Percentiles rank a stretch among this genome's conserved stretches.
These are phyloP conservation scores for Nicotiana knightiana DNA, from an alignment of 257 asterid species.

Conservation along the genomic window DNA sequence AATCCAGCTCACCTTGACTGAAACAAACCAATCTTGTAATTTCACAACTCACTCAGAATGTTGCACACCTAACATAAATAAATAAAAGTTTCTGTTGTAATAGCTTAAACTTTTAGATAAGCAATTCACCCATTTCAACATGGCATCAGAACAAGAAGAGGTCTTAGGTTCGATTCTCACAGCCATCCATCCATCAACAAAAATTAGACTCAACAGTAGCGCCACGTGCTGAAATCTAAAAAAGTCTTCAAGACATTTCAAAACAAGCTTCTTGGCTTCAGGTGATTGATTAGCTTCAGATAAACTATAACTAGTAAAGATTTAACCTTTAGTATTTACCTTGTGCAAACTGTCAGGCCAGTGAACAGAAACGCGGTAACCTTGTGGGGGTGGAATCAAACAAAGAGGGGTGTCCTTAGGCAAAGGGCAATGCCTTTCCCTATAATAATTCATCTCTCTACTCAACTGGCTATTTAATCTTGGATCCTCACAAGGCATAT, in stretches of 20 bases:
- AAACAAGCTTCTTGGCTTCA: background rate
- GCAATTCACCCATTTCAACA: background rate
- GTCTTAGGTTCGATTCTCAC: background rate
- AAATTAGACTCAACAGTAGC: background rate
- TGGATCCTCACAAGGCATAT: slow-evolving; percentile 99
- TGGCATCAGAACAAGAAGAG: background rate
- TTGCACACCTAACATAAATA: background rate
- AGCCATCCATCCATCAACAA: background rate
- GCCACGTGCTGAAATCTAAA: background rate
- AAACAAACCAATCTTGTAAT: background rate
- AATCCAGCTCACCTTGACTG: background rate
- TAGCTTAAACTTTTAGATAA: background rate
- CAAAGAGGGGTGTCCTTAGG: slow-evolving; percentile 76
- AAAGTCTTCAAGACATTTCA: background rate
- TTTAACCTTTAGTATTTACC: slow-evolving; percentile 28
- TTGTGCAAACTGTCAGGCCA: slow-evolving; percentile 96
- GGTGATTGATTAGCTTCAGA: background rate
- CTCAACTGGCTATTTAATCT: slow-evolving; percentile 81
- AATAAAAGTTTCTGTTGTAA: background rate
- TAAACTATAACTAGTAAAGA: background rate
- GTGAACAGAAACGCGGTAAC: slow-evolving; percentile 70
- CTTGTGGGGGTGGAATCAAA: slow-evolving; percentile 86
- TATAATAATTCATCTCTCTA: slow-evolving; percentile 84
- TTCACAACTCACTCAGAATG: background rate
- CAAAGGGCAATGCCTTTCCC: slow-evolving; percentile 96